Conservation (phyloP, 108 stramenopile genomes). For the Cyclotella baltica region DNA sequence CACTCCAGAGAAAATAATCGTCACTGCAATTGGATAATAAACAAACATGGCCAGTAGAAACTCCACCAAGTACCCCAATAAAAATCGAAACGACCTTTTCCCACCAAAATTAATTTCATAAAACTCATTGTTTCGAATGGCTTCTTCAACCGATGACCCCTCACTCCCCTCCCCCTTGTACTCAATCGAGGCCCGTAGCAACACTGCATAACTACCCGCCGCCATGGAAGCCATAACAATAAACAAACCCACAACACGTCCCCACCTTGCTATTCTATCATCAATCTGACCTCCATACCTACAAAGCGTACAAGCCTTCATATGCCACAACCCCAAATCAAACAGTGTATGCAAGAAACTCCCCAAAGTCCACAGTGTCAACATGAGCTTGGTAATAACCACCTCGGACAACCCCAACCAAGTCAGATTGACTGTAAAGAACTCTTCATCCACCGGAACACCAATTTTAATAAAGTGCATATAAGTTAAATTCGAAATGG, state of each 20-base stretch:
- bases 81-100: slow-evolving; percentile 49
- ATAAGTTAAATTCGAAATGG: slow-evolving; percentile 54
- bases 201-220: slow-evolving; percentile 45
- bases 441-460: slow-evolving; percentile 18
- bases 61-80: slow-evolving; percentile 56
- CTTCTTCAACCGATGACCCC: slow-evolving; percentile 37
- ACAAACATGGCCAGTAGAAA: slow-evolving; percentile 56
- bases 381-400: slow-evolving; percentile 48
- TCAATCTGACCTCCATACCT: slow-evolving; percentile 46
- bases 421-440: slow-evolving; percentile 33
- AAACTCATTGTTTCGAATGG: slow-evolving; percentile 40
- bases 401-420: slow-evolving; percentile 36
- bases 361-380: slow-evolving; percentile 57
- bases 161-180: slow-evolving; percentile 41
- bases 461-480: slow-evolving; percentile 50
- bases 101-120: slow-evolving; percentile 45
- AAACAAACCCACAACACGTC: slow-evolving; percentile 43
- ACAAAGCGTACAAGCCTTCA: slow-evolving; percentile 57
- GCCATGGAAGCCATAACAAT: slow-evolving; percentile 44
- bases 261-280: slow-evolving; percentile 43
- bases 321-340: slow-evolving; percentile 54
- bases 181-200: slow-evolving; percentile 51
- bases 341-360: slow-evolving; percentile 54
- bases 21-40: slow-evolving; percentile 56
- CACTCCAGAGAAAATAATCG: slow-evolving; percentile 56